These are phyloP conservation scores for Epichloe amarillans DNA, from an alignment of 2,329 filamentous ascomycete genomes.

Conservation along the genomic window DNA sequence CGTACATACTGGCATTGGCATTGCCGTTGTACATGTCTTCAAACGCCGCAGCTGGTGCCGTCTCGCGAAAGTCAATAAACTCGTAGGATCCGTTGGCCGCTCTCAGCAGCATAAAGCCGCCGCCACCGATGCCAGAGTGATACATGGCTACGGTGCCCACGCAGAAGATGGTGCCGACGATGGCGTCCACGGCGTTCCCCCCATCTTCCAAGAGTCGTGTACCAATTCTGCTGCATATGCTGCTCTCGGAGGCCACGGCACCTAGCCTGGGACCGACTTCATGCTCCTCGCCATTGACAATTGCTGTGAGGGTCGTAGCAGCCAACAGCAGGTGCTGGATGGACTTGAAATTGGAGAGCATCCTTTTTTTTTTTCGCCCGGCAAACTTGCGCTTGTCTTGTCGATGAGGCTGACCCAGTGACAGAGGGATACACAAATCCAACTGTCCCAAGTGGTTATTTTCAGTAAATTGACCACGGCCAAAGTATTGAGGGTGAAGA, in stretches of 20 bases:
- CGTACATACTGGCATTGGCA: conserved; percentile 46
- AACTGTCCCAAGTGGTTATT: too few relatives aligned
- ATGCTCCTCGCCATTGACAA: not conserved
- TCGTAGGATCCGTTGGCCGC: conserved; percentile 55
- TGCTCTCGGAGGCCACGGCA: conserved; percentile 48
- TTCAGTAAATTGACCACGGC: too few relatives aligned
- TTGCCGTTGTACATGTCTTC: conserved; percentile 73
- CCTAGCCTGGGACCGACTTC: conserved; percentile 24
- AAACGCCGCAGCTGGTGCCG: conserved; percentile 63
- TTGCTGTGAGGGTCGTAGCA: not conserved
- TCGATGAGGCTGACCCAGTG: not conserved
- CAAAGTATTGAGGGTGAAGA: too few relatives aligned
- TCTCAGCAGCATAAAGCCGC: conserved; percentile 67
- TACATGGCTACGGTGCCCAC: conserved; percentile 53
- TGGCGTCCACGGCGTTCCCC: conserved; percentile 56
- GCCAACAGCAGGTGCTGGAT: not conserved
- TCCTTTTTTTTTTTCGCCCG: not conserved
- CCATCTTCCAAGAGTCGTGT: conserved; percentile 41
- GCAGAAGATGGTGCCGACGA: conserved; percentile 51
- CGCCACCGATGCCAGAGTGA: conserved; percentile 60
- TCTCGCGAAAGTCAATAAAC: conserved; percentile 75
- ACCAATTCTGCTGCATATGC: conserved; percentile 46
- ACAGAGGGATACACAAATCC: not conserved
- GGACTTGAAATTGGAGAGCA: not conserved
- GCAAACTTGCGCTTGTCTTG: not conserved